Conservation (phyloP, 2,329 filamentous ascomycete species). For the Chlorencoelia australis region DNA sequence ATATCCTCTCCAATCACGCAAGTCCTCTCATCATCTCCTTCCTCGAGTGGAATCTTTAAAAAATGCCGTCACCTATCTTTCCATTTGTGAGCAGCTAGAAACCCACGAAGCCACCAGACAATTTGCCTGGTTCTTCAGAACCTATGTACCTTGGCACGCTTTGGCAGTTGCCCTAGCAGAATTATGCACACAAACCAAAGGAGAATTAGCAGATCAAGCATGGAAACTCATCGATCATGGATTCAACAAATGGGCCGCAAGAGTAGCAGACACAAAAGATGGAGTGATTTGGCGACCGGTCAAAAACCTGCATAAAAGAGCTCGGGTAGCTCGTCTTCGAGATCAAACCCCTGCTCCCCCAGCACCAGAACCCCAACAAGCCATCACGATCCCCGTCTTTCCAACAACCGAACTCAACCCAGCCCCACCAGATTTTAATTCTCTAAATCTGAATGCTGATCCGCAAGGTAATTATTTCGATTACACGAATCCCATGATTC, state of each 20-base stretch:
- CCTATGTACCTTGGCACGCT: slow-evolving; percentile 46
- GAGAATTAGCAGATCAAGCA: slow-evolving; percentile 23
- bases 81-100: slow-evolving; percentile 2
- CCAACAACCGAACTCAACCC: too few relatives aligned
- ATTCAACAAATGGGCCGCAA: slow-evolving; percentile 34
- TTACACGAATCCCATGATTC: too few relatives aligned
- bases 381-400: too few relatives aligned
- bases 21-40: not conserved
- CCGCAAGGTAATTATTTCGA: too few relatives aligned
- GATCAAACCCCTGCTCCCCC: too few relatives aligned
- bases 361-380: too few relatives aligned
- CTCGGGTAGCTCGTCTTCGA: slow-evolving; percentile 29
- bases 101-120: slow-evolving; percentile 22
- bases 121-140: slow-evolving; percentile 39
- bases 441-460: not conserved
- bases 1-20: slow-evolving; percentile 28
- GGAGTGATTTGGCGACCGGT: slow-evolving; percentile 46
- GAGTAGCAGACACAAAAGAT: slow-evolving; percentile 39
- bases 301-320: slow-evolving; percentile 41
- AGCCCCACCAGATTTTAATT: not conserved
- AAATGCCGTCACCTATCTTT: slow-evolving; percentile 34
- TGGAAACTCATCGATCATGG: slow-evolving; percentile 39
- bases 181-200: slow-evolving; percentile 36
- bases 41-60: slow-evolving; percentile 25
- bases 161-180: slow-evolving; percentile 43